Evolutionary conservation across 2,329 filamentous ascomycete genomes (phyloP).

Genomic region (Amauroascus niger): DNA sequence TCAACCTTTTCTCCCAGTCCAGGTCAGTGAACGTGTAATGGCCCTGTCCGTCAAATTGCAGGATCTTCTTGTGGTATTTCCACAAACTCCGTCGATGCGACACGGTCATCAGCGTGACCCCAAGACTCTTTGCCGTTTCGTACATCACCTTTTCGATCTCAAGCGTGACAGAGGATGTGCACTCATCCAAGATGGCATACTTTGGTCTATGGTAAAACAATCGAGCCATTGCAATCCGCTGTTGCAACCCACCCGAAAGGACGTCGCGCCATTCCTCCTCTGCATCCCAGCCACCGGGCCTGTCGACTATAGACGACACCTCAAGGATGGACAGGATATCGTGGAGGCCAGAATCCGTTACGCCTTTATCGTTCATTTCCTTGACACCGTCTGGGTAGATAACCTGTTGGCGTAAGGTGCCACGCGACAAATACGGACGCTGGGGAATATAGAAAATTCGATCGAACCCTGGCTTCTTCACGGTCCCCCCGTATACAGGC

Average conservation of each 20-base stretch:
- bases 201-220: conserved; percentile 87
- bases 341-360: conserved; percentile 71
- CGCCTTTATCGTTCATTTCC: conserved; percentile 74
- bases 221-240: conserved; percentile 91
- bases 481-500: conserved; percentile 93
- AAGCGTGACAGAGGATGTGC: conserved; percentile 86
- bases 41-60: conserved; percentile 95
- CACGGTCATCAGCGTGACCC: conserved; percentile 95
- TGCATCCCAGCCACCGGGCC: conserved; percentile 78
- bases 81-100: conserved; percentile 83
- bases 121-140: conserved; percentile 81
- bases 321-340: conserved; percentile 68
- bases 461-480: conserved; percentile 80
- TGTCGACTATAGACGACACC: conserved; percentile 70
- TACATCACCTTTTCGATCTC: conserved; percentile 96
- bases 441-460: conserved; percentile 99
- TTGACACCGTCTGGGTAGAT: conserved; percentile 87
- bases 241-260: conserved; percentile 82
- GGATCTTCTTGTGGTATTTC: conserved; percentile 89
- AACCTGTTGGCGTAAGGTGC: conserved; percentile 89
- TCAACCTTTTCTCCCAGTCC: conserved; percentile 75
- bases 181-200: conserved; percentile 95
- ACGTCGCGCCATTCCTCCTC: conserved; percentile 97
- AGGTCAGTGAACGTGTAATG: conserved; percentile 80
- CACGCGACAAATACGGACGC: conserved; percentile 82